Evolutionary conservation across 164 flowering plant species (phyloP).

Genomic region (Nelumbo lutea): DNA sequence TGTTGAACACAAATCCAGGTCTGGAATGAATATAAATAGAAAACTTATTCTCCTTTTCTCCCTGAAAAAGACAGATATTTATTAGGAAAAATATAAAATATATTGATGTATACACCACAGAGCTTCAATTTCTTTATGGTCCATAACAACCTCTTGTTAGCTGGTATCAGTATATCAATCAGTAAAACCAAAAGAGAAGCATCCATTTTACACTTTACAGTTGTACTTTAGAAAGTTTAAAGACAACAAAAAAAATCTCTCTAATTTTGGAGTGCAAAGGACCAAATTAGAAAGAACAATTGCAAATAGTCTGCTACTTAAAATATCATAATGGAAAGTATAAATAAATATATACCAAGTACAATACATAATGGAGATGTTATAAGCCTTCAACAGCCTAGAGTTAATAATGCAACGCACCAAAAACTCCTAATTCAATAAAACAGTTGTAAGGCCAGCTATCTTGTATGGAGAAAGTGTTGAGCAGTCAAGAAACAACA

Average conservation of each 20-base stretch:
- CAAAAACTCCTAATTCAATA: no score
- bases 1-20: constrained; percentile 82
- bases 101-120: background rate
- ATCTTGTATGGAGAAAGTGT: no score
- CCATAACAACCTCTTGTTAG: background rate
- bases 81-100: background rate
- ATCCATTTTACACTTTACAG: background rate
- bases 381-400: no score
- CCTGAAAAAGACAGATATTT: constrained; percentile 41
- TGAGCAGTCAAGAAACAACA: no score
- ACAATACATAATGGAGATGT: no score
- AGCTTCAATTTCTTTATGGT: background rate
- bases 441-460: no score
- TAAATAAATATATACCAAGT: no score
- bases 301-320: no score
- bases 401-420: no score
- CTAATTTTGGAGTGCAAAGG: no score
- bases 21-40: constrained; percentile 84
- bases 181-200: background rate
- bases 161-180: background rate
- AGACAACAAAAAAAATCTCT: background rate
- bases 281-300: no score
- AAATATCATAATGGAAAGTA: no score
- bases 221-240: background rate
- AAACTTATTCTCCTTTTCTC: constrained; percentile 50